Conservation (phyloP, 352 stramenopile genomes). For the Phytophthora podocarpi region DNA sequence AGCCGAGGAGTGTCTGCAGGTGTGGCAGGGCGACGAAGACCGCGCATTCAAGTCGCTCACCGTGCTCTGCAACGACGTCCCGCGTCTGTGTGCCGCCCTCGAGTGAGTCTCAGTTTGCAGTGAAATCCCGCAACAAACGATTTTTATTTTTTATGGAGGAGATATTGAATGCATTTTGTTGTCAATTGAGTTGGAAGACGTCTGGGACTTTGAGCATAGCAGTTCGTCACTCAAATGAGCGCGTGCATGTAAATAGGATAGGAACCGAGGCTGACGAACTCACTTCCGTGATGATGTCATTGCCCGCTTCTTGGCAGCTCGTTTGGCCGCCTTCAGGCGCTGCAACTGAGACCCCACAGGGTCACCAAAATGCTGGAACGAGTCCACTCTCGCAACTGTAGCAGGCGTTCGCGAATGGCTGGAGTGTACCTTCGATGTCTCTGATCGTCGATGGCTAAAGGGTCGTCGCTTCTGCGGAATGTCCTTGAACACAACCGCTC, state of each 20-base stretch:
- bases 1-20: slow-evolving; percentile 64
- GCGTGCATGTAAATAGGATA: slow-evolving; percentile 8
- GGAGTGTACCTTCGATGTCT: not conserved
- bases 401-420: slow-evolving; percentile 4
- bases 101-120: slow-evolving; percentile 16
- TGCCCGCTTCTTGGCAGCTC: slow-evolving; percentile 23
- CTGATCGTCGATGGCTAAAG: not conserved
- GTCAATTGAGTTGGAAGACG: not conserved
- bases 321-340: slow-evolving; percentile 41
- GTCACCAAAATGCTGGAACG: slow-evolving; percentile 75
- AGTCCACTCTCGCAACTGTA: slow-evolving; percentile 27
- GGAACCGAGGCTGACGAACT: not conserved
- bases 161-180: slow-evolving; percentile 17
- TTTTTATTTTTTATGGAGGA: slow-evolving; percentile 22
- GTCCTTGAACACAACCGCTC: slow-evolving; percentile 60
- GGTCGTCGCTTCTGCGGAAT: slow-evolving; percentile 40
- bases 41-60: slow-evolving; percentile 75
- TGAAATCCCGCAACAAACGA: not conserved
- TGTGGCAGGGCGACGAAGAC: slow-evolving; percentile 72
- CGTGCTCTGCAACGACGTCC: slow-evolving; percentile 66
- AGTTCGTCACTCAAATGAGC: not conserved
- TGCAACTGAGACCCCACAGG: slow-evolving; percentile 55
- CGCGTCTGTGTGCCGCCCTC: slow-evolving; percentile 52
- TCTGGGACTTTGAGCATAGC: not conserved
- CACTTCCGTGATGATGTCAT: slow-evolving; percentile 6